phyloP scores from a whole-genome alignment of 2,329 filamentous ascomycete genomes.

The Penicillium sp. region DNA sequence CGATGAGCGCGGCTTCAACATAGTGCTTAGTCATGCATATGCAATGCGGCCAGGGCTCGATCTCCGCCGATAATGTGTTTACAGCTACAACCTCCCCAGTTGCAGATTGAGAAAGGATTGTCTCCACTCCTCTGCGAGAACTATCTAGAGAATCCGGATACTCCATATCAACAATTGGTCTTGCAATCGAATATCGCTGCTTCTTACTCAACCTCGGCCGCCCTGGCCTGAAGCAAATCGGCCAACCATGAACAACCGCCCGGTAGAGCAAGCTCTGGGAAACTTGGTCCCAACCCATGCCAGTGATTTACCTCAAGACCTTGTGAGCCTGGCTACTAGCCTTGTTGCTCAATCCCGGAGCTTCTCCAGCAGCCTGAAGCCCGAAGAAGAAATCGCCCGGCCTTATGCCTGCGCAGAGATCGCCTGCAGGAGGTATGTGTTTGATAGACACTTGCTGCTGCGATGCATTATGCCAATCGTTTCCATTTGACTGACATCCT shows the following conservation, averaged over 20 bases:
- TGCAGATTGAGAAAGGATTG: neutral
- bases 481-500: neutral
- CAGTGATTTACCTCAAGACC: conserved; percentile 64
- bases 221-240: conserved; percentile 1
- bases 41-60: neutral
- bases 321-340: conserved; percentile 70
- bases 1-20: conserved; percentile 4
- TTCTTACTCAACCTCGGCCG: neutral
- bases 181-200: neutral
- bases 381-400: conserved; percentile 84
- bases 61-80: conserved; percentile 9
- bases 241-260: conserved; percentile 64
- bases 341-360: conserved; percentile 78
- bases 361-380: conserved; percentile 73
- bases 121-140: neutral
- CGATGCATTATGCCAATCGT: neutral
- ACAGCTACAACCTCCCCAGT: neutral
- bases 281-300: conserved; percentile 73
- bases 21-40: conserved; percentile 18
- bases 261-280: conserved; percentile 71
- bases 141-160: neutral
- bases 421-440: conserved; percentile 74
- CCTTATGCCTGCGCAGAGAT: conserved; percentile 83
- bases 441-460: neutral
- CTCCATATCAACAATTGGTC: neutral